A percentile compares a stretch with the other conserved stretches of the same genome.
These are phyloP conservation scores for Phylloporus arenicola DNA, from an alignment of 768 basidiomycete genomes.

Conservation along the genomic window DNA sequence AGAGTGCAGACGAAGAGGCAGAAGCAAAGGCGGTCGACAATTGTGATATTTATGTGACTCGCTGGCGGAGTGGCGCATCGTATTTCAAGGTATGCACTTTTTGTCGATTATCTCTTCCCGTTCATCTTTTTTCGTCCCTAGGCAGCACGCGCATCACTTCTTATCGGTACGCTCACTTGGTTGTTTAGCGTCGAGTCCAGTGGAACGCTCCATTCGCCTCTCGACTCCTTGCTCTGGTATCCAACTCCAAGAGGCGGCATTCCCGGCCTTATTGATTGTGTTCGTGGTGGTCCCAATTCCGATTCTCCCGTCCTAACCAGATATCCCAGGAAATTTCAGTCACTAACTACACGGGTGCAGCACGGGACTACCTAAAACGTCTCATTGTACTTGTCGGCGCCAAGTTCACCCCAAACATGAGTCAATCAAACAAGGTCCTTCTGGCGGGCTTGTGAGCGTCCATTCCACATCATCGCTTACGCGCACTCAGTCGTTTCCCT, in stretches of 20 bases:
- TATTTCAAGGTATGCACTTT: slow-evolving; percentile 56
- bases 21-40: slow-evolving; percentile 34
- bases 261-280: slow-evolving; percentile 55
- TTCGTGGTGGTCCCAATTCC: slow-evolving; percentile 32
- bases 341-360: slow-evolving; percentile 84
- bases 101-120: neutral
- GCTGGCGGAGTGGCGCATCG: slow-evolving; percentile 60
- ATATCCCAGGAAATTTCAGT: slow-evolving; percentile 64
- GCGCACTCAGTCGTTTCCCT: neutral
- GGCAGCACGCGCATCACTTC: slow-evolving; percentile 44
- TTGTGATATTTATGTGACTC: slow-evolving; percentile 72
- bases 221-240: slow-evolving; percentile 79
- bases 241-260: slow-evolving; percentile 64
- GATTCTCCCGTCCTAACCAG: neutral
- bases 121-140: slow-evolving; percentile 23
- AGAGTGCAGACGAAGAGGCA: slow-evolving; percentile 31
- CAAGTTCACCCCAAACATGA: slow-evolving; percentile 78
- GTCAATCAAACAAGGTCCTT: slow-evolving; percentile 65
- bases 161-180: slow-evolving; percentile 78
- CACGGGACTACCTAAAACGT: slow-evolving; percentile 83
- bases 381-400: slow-evolving; percentile 75
- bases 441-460: slow-evolving; percentile 75
- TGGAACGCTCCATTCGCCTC: slow-evolving; percentile 55
- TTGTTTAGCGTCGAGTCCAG: slow-evolving; percentile 70
- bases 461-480: neutral